These are phyloP conservation scores for Microthlaspi erraticum DNA, from an alignment of 345 rosid genomes.

Conservation along the genomic window DNA sequence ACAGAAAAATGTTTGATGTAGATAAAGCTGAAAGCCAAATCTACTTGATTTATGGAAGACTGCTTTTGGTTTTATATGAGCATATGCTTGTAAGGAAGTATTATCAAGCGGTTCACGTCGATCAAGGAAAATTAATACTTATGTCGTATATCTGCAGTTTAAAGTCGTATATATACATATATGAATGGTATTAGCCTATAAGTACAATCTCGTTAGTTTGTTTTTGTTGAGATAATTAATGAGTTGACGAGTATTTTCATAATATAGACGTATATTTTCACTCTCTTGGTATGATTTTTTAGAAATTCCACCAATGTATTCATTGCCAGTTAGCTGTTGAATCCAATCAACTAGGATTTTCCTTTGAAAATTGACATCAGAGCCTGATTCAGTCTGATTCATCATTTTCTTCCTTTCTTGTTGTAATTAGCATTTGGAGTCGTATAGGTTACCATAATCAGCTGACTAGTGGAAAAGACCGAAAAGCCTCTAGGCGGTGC, in stretches of 20 bases:
- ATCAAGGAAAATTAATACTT: not conserved
- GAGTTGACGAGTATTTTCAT: not conserved
- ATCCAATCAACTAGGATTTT: not conserved
- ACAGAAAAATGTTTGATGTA: not conserved
- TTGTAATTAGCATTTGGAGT: not conserved
- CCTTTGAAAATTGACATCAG: not conserved
- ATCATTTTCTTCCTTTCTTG: not conserved
- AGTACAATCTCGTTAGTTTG: not conserved
- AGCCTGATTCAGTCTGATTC: not conserved
- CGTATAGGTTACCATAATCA: not conserved
- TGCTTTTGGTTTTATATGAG: slow-evolving; percentile 4
- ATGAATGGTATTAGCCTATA: not conserved
- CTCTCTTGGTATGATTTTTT: not conserved
- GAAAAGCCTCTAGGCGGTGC: slow-evolving; percentile 13
- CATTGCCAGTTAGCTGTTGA: not conserved
- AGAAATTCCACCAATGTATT: not conserved
- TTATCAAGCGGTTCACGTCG: not conserved
- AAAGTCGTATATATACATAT: too few relatives aligned
- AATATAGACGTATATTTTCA: not conserved
- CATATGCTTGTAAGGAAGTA: not conserved
- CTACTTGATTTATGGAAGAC: not conserved
- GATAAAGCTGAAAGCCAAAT: slow-evolving; percentile 7
- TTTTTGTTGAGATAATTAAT: not conserved
- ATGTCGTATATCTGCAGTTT: not conserved
- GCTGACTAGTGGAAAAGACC: not conserved